Evolutionary conservation across 2,329 filamentous ascomycete species (phyloP).

Genomic region (Rhynchosporium secalis): DNA sequence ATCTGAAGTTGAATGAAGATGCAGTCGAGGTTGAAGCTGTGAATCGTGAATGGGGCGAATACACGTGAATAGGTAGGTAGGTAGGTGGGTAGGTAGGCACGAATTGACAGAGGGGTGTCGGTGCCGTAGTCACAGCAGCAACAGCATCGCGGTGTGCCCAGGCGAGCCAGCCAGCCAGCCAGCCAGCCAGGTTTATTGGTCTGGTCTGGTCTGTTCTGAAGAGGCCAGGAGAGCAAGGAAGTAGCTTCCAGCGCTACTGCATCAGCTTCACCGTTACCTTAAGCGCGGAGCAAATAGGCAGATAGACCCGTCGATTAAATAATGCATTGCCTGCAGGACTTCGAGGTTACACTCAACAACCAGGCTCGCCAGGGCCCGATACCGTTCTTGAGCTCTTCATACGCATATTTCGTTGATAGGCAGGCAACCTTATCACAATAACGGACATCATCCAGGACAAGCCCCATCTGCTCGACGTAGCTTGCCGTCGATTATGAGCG

Average conservation of each 20-base stretch:
- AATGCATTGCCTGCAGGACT: too few relatives aligned
- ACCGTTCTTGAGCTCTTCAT: too few relatives aligned
- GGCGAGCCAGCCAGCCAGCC: neutral
- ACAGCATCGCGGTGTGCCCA: neutral
- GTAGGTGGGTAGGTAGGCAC: neutral
- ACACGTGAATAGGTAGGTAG: neutral
- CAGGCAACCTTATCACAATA: too few relatives aligned
- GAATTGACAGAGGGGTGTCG: neutral
- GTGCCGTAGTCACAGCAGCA: neutral
- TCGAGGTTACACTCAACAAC: too few relatives aligned
- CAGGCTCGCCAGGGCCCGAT: too few relatives aligned
- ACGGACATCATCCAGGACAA: too few relatives aligned
- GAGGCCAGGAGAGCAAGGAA: neutral
- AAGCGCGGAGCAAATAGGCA: neutral
- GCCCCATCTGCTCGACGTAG: too few relatives aligned
- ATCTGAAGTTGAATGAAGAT: too few relatives aligned
- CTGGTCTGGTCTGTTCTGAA: neutral
- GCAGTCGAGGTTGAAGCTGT: too few relatives aligned
- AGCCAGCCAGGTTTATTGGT: neutral
- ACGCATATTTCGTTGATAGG: too few relatives aligned
- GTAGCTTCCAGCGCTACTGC: neutral
- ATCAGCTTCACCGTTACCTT: neutral
- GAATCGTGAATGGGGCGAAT: neutral
- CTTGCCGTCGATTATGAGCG: too few relatives aligned
- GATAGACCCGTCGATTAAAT: constrained; percentile 5